Evolutionary conservation across 257 asterid species (phyloP), one percentile per base, ranked within the genome.

Genomic region (Nicotiana noctiflora): DNA sequence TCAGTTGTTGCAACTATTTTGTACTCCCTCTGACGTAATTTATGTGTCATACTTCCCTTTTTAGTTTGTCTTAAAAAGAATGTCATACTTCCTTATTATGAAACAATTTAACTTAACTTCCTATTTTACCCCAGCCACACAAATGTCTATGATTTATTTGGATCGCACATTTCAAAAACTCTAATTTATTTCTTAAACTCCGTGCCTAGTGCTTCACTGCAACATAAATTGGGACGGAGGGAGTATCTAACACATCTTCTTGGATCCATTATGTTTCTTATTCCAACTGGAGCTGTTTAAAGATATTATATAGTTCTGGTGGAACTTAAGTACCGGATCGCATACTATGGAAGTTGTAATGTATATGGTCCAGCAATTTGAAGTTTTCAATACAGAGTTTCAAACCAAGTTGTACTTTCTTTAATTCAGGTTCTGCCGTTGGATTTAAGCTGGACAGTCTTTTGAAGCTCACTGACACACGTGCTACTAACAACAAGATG

Each of bases 381-480:
- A 74, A 46, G 8, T 49, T 49, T 74, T 25, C 5, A 57, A 49
- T 14, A 23, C 34, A 23, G 79, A 23, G 49, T 49, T 74, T 23
- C 62, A 49, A 53, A 2, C 61, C 49, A 74, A 74, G 44, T 49
- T 74, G 17, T 4, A 13, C 11, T 23, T 74, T 49, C 79, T 74
- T 21, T 74, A 46, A 74, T 86, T 61, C 84, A 92, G 99, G 99
- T 85, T 84, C 99, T 82, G 99, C 99, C 31, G 83, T 96, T 56
- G 99, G 99, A 85, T 96, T 96, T 90, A 96, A 96, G 88, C 86
- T 96, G 90, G 99, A 96, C 87, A 96, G 99, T 85, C 99, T 96
- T 87, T 88, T 93, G 86, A 96, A 96, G 86, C 98, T 96, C 75
- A 76, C 93, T 19, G 99, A 96, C 87, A 96, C 98, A 72, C 99